Conservation (phyloP, 495 filamentous ascomycete species). For the Diplogelasinospora grovesii region DNA sequence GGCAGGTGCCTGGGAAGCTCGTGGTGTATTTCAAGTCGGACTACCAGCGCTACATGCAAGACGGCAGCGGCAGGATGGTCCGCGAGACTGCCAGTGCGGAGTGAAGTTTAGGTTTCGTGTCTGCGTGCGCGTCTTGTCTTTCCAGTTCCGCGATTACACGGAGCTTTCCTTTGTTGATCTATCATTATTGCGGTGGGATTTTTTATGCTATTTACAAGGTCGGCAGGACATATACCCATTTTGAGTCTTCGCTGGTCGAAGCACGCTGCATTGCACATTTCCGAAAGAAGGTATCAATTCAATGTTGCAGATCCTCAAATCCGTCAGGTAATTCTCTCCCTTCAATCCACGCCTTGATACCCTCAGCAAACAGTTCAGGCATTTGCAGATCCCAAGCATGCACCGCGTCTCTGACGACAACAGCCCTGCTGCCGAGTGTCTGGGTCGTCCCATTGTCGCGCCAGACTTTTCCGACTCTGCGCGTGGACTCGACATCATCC, state of each 20-base stretch:
- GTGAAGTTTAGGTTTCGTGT: no score
- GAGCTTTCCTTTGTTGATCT: no score
- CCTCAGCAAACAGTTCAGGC: constrained; percentile 26
- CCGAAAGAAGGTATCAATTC: no score
- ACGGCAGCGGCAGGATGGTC: constrained; percentile 6
- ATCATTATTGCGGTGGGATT: no score
- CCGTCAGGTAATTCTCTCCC: constrained; percentile 16
- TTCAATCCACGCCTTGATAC: constrained; percentile 28
- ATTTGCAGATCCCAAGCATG: constrained; percentile 34
- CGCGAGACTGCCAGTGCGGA: no score
- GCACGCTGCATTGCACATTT: no score
- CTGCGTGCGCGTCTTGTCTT: no score
- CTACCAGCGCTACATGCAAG: constrained; percentile 7
- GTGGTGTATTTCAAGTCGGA: constrained; percentile 5
- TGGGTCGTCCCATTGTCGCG: constrained; percentile 12
- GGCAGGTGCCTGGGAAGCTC: constrained; percentile 11
- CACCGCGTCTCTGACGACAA: constrained; percentile 24
- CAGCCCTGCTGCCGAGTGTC: constrained; percentile 15
- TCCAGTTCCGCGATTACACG: no score
- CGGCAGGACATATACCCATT: no score
- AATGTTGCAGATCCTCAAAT: constrained; percentile 17
- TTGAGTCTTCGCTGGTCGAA: no score
- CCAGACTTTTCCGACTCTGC: constrained; percentile 18
- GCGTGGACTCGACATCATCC: constrained; percentile 22
- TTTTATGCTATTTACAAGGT: no score